These are phyloP conservation scores for Eleusine coracana DNA, from an alignment of 176 grass and related monocot species.

Conservation along the genomic window DNA sequence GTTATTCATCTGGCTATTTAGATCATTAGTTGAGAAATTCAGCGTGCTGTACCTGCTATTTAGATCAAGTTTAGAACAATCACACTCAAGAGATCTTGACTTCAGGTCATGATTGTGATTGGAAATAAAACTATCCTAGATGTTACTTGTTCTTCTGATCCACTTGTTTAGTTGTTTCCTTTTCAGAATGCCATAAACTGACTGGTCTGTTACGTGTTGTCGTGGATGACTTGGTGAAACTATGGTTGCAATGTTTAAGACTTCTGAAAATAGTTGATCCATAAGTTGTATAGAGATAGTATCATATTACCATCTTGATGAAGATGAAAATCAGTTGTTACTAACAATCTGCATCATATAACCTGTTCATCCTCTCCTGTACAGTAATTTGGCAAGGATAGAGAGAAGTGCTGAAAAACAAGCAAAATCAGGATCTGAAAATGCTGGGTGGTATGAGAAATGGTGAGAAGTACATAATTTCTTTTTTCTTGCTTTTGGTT, in stretches of 20 bases:
- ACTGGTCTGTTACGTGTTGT: not conserved
- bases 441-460: slow-evolving; percentile 99
- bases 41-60: not conserved
- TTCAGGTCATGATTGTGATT: not conserved
- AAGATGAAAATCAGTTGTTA: not conserved
- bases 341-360: not conserved
- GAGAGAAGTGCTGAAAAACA: slow-evolving; percentile 95
- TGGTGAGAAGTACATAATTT: slow-evolving; percentile 60
- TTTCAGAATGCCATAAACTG: not conserved
- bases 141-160: not conserved
- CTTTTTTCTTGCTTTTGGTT: slow-evolving; percentile 21
- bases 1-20: not conserved
- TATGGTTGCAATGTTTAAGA: not conserved
- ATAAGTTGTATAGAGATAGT: not conserved
- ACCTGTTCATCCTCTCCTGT: slow-evolving; percentile 11
- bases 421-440: slow-evolving; percentile 84
- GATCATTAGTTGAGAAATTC: slow-evolving; percentile 9
- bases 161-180: not conserved
- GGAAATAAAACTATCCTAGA: not conserved
- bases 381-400: slow-evolving; percentile 95
- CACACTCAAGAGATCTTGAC: not conserved
- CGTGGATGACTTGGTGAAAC: not conserved
- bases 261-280: not conserved
- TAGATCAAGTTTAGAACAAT: not conserved
- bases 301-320: not conserved